These are phyloP conservation scores for Aspergillus vadensis DNA, from an alignment of 2,329 filamentous ascomycete species.

Conservation along the genomic window DNA sequence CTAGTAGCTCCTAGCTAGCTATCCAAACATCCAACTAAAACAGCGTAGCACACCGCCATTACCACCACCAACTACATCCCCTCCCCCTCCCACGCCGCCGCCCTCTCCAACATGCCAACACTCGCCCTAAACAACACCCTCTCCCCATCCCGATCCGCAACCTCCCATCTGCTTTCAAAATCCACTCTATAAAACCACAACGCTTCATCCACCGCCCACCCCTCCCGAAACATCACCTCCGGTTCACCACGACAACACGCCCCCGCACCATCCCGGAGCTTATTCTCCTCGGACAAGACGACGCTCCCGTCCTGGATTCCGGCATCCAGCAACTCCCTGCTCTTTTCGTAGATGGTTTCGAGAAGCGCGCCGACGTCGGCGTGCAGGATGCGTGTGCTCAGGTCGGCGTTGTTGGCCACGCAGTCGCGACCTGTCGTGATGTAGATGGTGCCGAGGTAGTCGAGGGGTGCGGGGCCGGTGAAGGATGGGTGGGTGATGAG, in stretches of 20 bases:
- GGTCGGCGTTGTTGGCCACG: conserved; percentile 18
- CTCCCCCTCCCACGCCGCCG: background rate
- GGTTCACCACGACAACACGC: conserved; percentile 24
- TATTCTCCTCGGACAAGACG: background rate
- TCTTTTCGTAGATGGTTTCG: conserved; percentile 16
- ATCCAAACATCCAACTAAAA: too few relatives aligned
- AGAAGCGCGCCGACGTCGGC: conserved; percentile 18
- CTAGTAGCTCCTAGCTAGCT: too few relatives aligned
- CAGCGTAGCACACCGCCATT: background rate
- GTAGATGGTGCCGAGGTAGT: conserved; percentile 20
- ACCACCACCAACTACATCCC: background rate
- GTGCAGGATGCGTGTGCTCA: conserved; percentile 21
- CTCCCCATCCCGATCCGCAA: conserved; percentile 5
- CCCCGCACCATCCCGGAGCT: conserved; percentile 10
- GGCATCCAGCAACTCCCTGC: background rate
- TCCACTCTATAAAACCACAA: conserved; percentile 22
- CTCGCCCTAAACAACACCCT: too few relatives aligned
- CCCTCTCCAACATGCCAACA: background rate
- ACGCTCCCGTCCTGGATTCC: conserved; percentile 15
- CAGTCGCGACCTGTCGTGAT: conserved; percentile 15
- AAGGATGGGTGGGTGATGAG: conserved; percentile 18
- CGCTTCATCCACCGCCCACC: conserved; percentile 16
- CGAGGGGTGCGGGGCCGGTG: conserved; percentile 17
- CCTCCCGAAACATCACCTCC: conserved; percentile 17
- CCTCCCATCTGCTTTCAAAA: conserved; percentile 19